A percentile compares a stretch with the other conserved stretches of the same genome.
Evolutionary conservation across 805 yeast species (phyloP).

Genomic region (Jamesozyma jinghongensis): DNA sequence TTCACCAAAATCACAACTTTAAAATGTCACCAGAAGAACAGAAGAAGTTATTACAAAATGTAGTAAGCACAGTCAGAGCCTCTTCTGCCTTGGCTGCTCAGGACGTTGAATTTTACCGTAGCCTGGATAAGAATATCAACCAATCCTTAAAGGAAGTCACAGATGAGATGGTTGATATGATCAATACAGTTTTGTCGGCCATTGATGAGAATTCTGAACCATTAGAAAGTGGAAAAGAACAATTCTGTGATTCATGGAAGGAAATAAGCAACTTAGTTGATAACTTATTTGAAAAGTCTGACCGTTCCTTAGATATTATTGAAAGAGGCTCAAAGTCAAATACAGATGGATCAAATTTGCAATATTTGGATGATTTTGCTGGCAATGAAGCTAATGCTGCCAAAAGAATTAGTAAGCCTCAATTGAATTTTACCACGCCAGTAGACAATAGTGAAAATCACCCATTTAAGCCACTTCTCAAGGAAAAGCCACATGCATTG

Average conservation of each 20-base stretch:
- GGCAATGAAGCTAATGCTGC: slow-evolving; percentile 13
- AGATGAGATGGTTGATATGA: slow-evolving; percentile 35
- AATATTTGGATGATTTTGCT: slow-evolving; percentile 43
- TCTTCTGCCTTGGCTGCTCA: slow-evolving; percentile 65
- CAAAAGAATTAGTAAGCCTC: slow-evolving; percentile 55
- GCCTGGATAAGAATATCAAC: slow-evolving; percentile 45
- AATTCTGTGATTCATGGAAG: slow-evolving; percentile 47
- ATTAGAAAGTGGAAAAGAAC: slow-evolving; percentile 33
- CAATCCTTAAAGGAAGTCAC: slow-evolving; percentile 35
- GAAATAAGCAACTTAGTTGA: slow-evolving; percentile 57
- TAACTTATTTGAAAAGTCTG: slow-evolving; percentile 64
- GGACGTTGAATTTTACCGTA: slow-evolving; percentile 68
- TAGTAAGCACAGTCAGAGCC: slow-evolving; percentile 45
- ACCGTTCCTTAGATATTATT: slow-evolving; percentile 49
- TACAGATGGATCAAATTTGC: slow-evolving; percentile 20
- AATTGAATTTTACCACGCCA: slow-evolving; percentile 43
- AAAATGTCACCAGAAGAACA: slow-evolving; percentile 6
- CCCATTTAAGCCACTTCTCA: slow-evolving; percentile 73
- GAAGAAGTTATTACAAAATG: slow-evolving; percentile 7
- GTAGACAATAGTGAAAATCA: slow-evolving; percentile 58
- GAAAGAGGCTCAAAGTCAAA: slow-evolving; percentile 18
- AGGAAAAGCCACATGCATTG: slow-evolving; percentile 62
- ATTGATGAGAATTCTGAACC: slow-evolving; percentile 28
- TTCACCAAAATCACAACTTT: too few relatives aligned
- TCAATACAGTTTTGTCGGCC: slow-evolving; percentile 38